Evolutionary conservation across 2,329 filamentous ascomycete genomes (phyloP).

Genomic region (Rhinocladiella similis): DNA sequence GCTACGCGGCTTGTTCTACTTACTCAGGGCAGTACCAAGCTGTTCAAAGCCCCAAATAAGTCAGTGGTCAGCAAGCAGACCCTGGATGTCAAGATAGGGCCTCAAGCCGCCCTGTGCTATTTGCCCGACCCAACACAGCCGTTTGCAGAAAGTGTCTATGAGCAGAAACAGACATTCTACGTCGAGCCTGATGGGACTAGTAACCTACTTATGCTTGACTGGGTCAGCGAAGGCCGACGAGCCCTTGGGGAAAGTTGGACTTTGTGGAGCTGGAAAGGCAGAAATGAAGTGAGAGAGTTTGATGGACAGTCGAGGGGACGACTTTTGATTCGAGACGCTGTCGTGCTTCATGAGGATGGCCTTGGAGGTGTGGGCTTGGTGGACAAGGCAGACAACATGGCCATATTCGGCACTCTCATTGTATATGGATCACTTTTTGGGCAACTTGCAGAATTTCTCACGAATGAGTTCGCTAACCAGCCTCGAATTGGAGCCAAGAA

Average conservation of each 20-base stretch:
- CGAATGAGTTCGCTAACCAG: slow-evolving; percentile 73
- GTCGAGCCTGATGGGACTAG: slow-evolving; percentile 50
- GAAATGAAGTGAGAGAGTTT: slow-evolving; percentile 74
- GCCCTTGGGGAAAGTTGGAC: slow-evolving; percentile 90
- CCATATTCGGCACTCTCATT: slow-evolving; percentile 81
- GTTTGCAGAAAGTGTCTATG: slow-evolving; percentile 79
- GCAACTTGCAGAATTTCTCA: slow-evolving; percentile 69
- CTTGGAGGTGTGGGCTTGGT: slow-evolving; percentile 32
- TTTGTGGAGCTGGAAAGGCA: slow-evolving; percentile 73
- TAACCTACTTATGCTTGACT: slow-evolving; percentile 81
- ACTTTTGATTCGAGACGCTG: slow-evolving; percentile 80
- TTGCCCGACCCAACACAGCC: slow-evolving; percentile 93
- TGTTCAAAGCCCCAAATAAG: slow-evolving; percentile 73
- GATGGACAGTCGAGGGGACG: slow-evolving; percentile 52
- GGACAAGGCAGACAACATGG: slow-evolving; percentile 46
- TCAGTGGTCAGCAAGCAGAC: slow-evolving; percentile 44
- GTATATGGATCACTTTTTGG: slow-evolving; percentile 72
- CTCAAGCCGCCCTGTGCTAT: slow-evolving; percentile 57
- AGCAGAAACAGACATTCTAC: slow-evolving; percentile 78
- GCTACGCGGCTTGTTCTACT: slow-evolving; percentile 64
- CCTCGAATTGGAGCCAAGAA: slow-evolving; percentile 81
- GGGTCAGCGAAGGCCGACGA: slow-evolving; percentile 85
- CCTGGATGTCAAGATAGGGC: slow-evolving; percentile 50
- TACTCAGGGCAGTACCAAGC: slow-evolving; percentile 84
- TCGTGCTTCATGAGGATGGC: slow-evolving; percentile 67